These are phyloP conservation scores for Candida qinlingensis DNA, from an alignment of 805 yeast genomes.

Conservation along the genomic window DNA sequence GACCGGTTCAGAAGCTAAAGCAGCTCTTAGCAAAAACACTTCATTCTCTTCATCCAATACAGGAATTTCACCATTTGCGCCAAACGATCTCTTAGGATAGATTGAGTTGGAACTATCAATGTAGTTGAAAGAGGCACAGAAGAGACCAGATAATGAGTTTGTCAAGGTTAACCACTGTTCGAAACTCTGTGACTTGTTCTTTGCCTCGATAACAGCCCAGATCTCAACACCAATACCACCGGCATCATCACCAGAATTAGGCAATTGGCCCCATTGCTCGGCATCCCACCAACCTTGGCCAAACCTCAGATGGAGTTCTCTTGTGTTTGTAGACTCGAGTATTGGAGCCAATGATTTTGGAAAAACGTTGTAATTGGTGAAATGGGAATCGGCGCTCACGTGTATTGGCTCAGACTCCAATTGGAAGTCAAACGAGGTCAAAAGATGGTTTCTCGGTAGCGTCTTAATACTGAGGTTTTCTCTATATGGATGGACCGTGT, in stretches of 20 bases:
- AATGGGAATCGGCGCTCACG: conserved; percentile 17
- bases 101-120: conserved; percentile 78
- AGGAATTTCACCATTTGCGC: conserved; percentile 23
- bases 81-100: conserved; percentile 43
- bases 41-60: conserved; percentile 29
- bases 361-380: conserved; percentile 57
- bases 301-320: conserved; percentile 79
- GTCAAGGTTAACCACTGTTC: conserved; percentile 66
- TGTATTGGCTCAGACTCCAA: conserved; percentile 45
- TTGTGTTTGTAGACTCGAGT: conserved; percentile 55
- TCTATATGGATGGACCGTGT: conserved; percentile 36
- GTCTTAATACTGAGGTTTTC: conserved; percentile 66
- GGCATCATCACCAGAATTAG: conserved; percentile 59
- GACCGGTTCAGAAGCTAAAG: conserved; percentile 90
- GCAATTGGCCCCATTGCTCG: conserved; percentile 79
- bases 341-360: conserved; percentile 82
- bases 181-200: conserved; percentile 46
- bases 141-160: conserved; percentile 79
- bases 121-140: conserved; percentile 92
- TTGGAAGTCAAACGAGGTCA: conserved; percentile 68
- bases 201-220: conserved; percentile 80
- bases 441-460: conserved; percentile 62
- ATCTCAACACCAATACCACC: conserved; percentile 97
- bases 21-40: conserved; percentile 66
- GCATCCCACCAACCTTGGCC: conserved; percentile 96